Conservation (phyloP, 2,329 filamentous ascomycete genomes). For the Colletotrichum theobromicola region DNA sequence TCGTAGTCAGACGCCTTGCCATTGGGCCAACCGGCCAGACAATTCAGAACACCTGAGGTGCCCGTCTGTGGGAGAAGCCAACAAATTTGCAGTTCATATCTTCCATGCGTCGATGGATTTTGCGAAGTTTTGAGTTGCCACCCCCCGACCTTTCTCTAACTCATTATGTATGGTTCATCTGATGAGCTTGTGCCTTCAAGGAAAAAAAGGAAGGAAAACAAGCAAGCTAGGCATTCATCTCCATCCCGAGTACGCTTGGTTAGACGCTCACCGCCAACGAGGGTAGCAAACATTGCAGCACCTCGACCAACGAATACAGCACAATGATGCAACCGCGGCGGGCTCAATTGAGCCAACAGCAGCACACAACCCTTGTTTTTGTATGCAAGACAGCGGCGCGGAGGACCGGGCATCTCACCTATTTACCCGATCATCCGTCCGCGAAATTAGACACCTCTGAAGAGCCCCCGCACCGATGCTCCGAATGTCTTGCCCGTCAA, state of each 20-base stretch:
- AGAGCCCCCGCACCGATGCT: background rate
- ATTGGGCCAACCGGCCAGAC: constrained; percentile 36
- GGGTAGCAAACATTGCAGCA: background rate
- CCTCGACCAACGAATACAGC: background rate
- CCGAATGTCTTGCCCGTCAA: background rate
- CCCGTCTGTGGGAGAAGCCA: background rate
- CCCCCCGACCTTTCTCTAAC: background rate
- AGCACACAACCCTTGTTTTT: background rate
- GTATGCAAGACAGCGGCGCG: background rate
- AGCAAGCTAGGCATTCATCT: too few relatives aligned
- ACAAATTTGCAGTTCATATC: background rate
- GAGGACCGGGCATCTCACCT: background rate
- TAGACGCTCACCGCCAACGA: too few relatives aligned
- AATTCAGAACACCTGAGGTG: background rate
- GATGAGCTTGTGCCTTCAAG: too few relatives aligned
- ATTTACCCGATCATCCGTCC: background rate
- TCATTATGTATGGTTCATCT: background rate
- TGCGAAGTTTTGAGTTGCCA: background rate
- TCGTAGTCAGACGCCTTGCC: constrained; percentile 50
- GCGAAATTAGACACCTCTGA: background rate
- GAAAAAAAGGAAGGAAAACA: background rate
- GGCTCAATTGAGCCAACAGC: background rate
- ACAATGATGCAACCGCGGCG: background rate
- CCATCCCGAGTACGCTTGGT: too few relatives aligned
- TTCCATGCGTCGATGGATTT: rapidly evolving